Conservation (phyloP, 495 filamentous ascomycete species). For the Tuber microsphaerosporum region DNA sequence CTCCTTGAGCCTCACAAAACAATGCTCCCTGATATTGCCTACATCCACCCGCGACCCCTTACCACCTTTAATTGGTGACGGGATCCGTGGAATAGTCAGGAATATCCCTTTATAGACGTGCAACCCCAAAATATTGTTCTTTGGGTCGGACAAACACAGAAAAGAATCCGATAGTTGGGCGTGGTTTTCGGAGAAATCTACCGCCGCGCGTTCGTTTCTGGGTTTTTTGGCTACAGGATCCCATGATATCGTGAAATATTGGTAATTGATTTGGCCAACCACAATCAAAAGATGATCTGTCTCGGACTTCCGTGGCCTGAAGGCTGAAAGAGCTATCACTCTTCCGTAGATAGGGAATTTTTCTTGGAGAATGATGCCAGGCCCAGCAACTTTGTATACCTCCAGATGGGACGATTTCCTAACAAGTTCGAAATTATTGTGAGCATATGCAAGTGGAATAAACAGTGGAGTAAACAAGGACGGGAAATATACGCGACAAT, state of each 20-base stretch:
- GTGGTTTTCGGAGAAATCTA: constrained; percentile 45
- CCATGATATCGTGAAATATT: constrained; percentile 71
- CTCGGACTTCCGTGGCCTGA: constrained; percentile 62
- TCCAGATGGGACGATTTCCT: constrained; percentile 92
- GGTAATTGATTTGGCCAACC: constrained; percentile 76
- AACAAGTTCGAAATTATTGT: constrained; percentile 9
- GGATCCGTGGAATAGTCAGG: constrained; percentile 63
- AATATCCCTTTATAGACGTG: constrained; percentile 86
- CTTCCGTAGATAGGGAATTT: constrained; percentile 60
- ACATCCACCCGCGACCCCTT: constrained; percentile 40
- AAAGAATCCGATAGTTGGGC: background rate
- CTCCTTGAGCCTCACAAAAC: constrained; percentile 71
- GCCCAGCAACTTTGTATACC: constrained; percentile 59
- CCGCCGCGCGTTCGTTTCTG: constrained; percentile 30
- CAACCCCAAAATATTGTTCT: constrained; percentile 69
- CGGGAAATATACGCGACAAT: constrained; percentile 69
- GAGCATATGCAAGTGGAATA: constrained; percentile 10
- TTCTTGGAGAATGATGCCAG: constrained; percentile 45
- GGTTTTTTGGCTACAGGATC: constrained; percentile 47
- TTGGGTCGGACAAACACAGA: constrained; percentile 64
- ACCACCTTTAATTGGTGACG: constrained; percentile 35
- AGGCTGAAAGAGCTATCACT: constrained; percentile 74
- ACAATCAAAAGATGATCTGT: constrained; percentile 90
- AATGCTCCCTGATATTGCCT: constrained; percentile 58
- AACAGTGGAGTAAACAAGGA: background rate